Conservation (phyloP, 2,329 filamentous ascomycete species). For the Ceratocystis cubensis region DNA sequence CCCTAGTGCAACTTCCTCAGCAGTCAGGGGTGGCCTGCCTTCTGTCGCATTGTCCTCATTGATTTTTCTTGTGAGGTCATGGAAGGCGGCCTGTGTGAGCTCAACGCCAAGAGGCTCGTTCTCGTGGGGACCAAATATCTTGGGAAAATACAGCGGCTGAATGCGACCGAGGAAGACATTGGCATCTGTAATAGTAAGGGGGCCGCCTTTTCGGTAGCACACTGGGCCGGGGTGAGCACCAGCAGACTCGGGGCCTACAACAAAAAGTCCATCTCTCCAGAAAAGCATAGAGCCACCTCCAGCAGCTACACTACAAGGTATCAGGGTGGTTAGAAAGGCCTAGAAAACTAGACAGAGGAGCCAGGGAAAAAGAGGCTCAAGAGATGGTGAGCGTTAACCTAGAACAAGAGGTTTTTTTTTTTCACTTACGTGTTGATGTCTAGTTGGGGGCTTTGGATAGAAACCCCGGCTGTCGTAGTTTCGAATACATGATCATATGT, state of each 20-base stretch:
- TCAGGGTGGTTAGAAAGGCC: background rate
- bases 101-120: conserved; percentile 65
- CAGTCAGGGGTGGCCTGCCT: conserved; percentile 54
- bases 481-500: conserved; percentile 90
- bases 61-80: conserved; percentile 63
- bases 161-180: conserved; percentile 76
- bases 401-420: too few species aligned
- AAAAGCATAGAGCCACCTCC: conserved; percentile 77
- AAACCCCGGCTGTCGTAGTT: conserved; percentile 86
- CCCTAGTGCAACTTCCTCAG: conserved; percentile 78
- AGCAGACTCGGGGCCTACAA: conserved; percentile 80
- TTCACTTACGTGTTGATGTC: conserved; percentile 64
- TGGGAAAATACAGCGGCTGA: conserved; percentile 83
- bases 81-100: conserved; percentile 62
- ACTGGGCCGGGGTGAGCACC: conserved; percentile 81
- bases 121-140: conserved; percentile 87
- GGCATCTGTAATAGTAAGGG: conserved; percentile 85
- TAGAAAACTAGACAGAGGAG: background rate
- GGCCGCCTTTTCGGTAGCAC: conserved; percentile 81
- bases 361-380: too few species aligned
- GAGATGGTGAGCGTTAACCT: too few species aligned
- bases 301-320: conserved; percentile 51
- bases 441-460: conserved; percentile 80
- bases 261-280: conserved; percentile 79
- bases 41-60: conserved; percentile 45